Conservation (phyloP, 148 eudicot species). For the Camellia sinensis region DNA sequence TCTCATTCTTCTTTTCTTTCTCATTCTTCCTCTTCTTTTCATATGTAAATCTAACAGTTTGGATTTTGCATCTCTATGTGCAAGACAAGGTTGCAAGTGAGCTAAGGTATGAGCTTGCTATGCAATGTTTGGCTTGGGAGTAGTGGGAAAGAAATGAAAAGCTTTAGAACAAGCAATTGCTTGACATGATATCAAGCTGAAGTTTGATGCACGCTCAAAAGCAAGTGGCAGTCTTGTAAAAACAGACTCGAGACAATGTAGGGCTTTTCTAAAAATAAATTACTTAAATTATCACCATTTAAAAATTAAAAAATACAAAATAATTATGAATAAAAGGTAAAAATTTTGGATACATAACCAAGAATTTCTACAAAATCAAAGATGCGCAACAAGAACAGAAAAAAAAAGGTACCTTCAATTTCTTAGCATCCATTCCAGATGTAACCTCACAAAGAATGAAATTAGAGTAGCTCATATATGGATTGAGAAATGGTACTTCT, state of each 20-base stretch:
- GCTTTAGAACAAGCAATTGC: too few species aligned
- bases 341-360: background rate
- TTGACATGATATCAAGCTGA: too few species aligned
- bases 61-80: too few species aligned
- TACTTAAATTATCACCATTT: background rate
- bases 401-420: constrained; percentile 62
- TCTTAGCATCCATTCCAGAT: constrained; percentile 85
- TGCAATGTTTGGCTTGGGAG: too few species aligned
- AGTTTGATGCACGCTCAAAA: too few species aligned
- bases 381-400: background rate
- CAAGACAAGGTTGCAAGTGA: too few species aligned
- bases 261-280: background rate
- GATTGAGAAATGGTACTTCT: constrained; percentile 79
- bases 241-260: background rate
- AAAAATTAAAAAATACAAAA: background rate
- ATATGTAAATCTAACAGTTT: too few species aligned
- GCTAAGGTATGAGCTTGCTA: too few species aligned
- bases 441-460: constrained; percentile 90
- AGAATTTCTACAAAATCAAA: background rate
- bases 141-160: too few species aligned
- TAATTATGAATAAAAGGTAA: background rate
- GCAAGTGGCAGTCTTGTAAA: too few species aligned
- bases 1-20: too few species aligned
- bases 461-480: constrained; percentile 86
- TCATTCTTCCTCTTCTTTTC: too few species aligned